A percentile compares a stretch with the other conserved stretches of the same genome.
phyloP scores from a whole-genome alignment of 306 rosid species.

The Phaseolus lunatus region DNA sequence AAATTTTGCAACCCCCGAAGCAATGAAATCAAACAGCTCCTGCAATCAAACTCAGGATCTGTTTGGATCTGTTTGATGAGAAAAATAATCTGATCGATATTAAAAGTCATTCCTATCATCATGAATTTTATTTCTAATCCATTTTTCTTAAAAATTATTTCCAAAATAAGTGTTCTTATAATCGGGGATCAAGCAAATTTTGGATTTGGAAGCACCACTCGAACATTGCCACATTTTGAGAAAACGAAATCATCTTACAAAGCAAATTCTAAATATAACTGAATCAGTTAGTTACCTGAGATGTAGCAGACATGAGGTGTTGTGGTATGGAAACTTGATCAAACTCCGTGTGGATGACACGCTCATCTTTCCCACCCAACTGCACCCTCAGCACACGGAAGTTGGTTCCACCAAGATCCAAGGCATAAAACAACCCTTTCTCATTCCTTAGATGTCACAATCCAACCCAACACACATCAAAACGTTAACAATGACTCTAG shows the following conservation, averaged over 20 bases:
- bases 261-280: too few species aligned
- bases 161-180: too few species aligned
- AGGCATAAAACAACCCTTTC: slow-evolving; percentile 85
- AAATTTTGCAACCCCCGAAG: slow-evolving; percentile 74
- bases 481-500: not conserved
- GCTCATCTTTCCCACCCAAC: slow-evolving; percentile 79
- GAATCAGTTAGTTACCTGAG: slow-evolving; percentile 54
- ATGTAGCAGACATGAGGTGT: slow-evolving; percentile 75
- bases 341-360: slow-evolving; percentile 76
- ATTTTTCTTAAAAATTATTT: too few species aligned
- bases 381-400: slow-evolving; percentile 89
- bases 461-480: not conserved
- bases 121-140: too few species aligned
- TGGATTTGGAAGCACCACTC: not conserved
- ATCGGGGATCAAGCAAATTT: not conserved
- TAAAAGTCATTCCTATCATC: too few species aligned
- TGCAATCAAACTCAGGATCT: slow-evolving; percentile 25
- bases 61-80: too few species aligned
- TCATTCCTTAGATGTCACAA: slow-evolving; percentile 67
- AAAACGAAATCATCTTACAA: too few species aligned
- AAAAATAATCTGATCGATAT: too few species aligned
- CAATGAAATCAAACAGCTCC: slow-evolving; percentile 93
- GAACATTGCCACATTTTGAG: too few species aligned
- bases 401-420: slow-evolving; percentile 97
- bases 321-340: slow-evolving; percentile 84